Evolutionary conservation across 768 basidiomycete genomes (phyloP), one percentile per base, ranked within the genome.

Genomic region (Dioszegia hungarica): DNA sequence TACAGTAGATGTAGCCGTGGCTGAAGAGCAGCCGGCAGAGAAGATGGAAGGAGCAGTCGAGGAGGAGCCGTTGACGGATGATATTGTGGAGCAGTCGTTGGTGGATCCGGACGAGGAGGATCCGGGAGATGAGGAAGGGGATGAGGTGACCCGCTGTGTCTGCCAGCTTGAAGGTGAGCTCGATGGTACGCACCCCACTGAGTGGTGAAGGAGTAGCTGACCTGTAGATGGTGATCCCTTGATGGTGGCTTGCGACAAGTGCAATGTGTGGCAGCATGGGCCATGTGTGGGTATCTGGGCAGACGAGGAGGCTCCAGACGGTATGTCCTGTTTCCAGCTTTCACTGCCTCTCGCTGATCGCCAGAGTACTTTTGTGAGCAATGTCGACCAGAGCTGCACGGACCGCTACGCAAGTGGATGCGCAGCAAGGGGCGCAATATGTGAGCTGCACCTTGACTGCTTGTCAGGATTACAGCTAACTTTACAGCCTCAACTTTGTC

Each of bases 221-320:
- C 29, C n/a, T 19, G 15, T 68, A 78, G 89, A 88, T 49, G 79
- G 79, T 40, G 89, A 90, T 45, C 92, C 90, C 75, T 89, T 94
- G 79, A 95, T 97, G 90, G 90, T 97, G 48, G 88, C 91, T 75
- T 99, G 94, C 78, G 94, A 98, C 78, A 86, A 81, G 40, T 99
- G 94, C 80, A 89, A 92, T 70, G 90, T 89, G 54, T 99, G 94
- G 94, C 94, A 99, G 78, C 94, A 99, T 74, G 92, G 92, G 2
- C 81, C 86, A 10, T 99, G 95, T 79, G 90, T 99, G 85, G 94
- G 92, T 38, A 89, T 88, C 29, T 75, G 75, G 66, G 72, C 67
- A 75, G 85, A 88, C 34, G 72, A 74, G 34, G 76, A 77, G 37
- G 75, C 73, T 12, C 76, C 76, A 28, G 74, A 77, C 61, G 70